These are phyloP conservation scores for Tetracentron sinense DNA, from an alignment of 164 flowering plant genomes.

Conservation along the genomic window DNA sequence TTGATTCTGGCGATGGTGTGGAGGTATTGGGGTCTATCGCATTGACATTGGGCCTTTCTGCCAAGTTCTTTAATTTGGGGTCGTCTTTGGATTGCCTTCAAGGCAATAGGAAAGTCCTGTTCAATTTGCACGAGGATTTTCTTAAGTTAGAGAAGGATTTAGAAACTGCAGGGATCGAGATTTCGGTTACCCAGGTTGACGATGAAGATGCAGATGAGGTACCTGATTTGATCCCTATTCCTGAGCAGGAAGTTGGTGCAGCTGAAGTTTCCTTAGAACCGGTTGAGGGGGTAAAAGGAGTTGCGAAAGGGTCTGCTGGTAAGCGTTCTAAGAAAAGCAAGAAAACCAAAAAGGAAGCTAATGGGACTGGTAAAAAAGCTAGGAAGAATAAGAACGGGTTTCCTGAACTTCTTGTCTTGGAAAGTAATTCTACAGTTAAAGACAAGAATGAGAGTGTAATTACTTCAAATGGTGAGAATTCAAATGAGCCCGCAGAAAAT, in stretches of 20 bases:
- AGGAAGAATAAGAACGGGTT: constrained; percentile 26
- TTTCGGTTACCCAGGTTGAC: constrained; percentile 31
- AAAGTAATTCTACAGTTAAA: constrained; percentile 3
- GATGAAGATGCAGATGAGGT: constrained; percentile 36
- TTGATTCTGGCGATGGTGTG: constrained; percentile 22
- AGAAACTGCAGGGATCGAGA: constrained; percentile 38
- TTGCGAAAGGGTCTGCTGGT: constrained; percentile 8
- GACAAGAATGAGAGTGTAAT: constrained; percentile 10
- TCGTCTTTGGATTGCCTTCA: constrained; percentile 56
- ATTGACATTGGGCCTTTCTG: constrained; percentile 36
- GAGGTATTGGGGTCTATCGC: constrained; percentile 41
- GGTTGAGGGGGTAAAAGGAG: background rate
- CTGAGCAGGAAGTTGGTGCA: constrained; percentile 12
- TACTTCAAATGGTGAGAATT: constrained; percentile 16
- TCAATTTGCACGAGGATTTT: constrained; percentile 59
- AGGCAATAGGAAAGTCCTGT: constrained; percentile 67
- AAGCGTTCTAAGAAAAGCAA: constrained; percentile 28
- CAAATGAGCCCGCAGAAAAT: constrained; percentile 2
- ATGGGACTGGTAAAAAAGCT: constrained; percentile 18
- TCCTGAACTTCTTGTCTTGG: constrained; percentile 6
- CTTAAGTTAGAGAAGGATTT: constrained; percentile 69
- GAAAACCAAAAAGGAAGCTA: constrained; percentile 30
- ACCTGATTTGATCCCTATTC: constrained; percentile 47
- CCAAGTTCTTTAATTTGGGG: constrained; percentile 52
- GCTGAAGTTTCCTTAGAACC: constrained; percentile 7